phyloP scores from a whole-genome alignment of 345 rosid genomes.

The Syzygium grande region DNA sequence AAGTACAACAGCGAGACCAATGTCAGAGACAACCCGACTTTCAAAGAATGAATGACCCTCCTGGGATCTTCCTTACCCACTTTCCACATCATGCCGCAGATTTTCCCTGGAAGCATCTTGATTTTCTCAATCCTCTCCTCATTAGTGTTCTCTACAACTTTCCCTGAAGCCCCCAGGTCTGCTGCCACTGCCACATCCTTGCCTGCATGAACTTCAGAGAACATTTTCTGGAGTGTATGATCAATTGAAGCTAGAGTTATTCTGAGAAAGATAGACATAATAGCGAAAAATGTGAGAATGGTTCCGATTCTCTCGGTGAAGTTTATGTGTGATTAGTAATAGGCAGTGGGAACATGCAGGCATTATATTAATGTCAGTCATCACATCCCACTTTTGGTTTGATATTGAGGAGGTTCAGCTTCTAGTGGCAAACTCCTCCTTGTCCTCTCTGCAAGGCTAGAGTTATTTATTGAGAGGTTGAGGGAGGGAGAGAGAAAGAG shows the following conservation, averaged over 20 bases:
- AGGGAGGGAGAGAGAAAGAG: background rate
- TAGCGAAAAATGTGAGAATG: background rate
- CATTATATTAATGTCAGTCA: background rate
- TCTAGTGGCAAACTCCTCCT: background rate
- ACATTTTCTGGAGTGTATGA: slow-evolving; percentile 4
- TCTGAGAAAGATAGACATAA: background rate
- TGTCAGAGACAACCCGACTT: slow-evolving; percentile 71
- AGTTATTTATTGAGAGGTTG: background rate
- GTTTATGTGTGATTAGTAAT: background rate
- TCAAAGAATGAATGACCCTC: slow-evolving; percentile 57
- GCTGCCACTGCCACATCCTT: background rate
- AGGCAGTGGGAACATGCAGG: background rate
- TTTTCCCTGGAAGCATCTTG: slow-evolving; percentile 17
- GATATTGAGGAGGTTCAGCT: background rate
- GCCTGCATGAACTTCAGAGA: slow-evolving; percentile 31
- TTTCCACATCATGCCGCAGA: slow-evolving; percentile 24
- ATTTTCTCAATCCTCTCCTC: slow-evolving; percentile 8
- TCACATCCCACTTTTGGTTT: background rate
- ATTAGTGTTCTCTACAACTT: background rate
- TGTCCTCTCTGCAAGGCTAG: background rate
- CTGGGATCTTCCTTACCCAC: slow-evolving; percentile 73
- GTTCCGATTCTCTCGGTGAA: background rate
- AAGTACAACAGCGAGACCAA: slow-evolving; percentile 60
- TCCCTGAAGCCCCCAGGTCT: background rate
- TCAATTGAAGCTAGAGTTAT: background rate